Evolutionary conservation across 768 basidiomycete species (phyloP).

Genomic region (Phylloporus sp.): DNA sequence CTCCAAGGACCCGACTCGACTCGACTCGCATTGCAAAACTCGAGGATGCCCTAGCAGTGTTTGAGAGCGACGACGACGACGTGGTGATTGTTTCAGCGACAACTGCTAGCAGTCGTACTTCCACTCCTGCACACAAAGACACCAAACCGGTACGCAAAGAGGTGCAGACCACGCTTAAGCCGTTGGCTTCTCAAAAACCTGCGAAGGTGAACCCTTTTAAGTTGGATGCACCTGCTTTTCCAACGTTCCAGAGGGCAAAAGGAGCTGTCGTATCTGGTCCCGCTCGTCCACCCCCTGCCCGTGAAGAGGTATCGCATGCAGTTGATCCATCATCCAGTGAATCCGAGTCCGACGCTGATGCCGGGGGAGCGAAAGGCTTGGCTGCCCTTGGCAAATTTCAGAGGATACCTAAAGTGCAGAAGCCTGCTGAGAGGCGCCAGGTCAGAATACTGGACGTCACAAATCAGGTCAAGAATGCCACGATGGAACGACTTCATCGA

Average conservation of each 20-base stretch:
- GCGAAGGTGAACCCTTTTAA: slow-evolving; percentile 28
- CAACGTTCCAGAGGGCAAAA: slow-evolving; percentile 40
- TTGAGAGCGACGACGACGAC: slow-evolving; percentile 59
- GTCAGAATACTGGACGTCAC: slow-evolving; percentile 60
- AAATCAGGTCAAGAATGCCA: slow-evolving; percentile 36
- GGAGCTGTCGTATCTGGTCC: slow-evolving; percentile 27
- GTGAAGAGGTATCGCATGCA: slow-evolving; percentile 1
- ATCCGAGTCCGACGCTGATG: slow-evolving; percentile 44
- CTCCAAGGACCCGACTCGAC: slow-evolving; percentile 48
- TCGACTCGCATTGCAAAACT: slow-evolving; percentile 57
- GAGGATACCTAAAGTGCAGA: slow-evolving; percentile 55
- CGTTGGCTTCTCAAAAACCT: slow-evolving; percentile 10
- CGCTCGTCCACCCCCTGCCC: slow-evolving; percentile 28
- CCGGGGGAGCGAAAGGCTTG: slow-evolving; percentile 39
- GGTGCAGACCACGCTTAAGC: slow-evolving; percentile 19
- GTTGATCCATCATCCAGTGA: slow-evolving; percentile 39
- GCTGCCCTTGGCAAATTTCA: slow-evolving; percentile 55
- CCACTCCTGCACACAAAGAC: slow-evolving; percentile 8
- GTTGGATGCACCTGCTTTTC: slow-evolving; percentile 35
- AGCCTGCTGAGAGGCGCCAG: slow-evolving; percentile 53
- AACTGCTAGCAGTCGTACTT: slow-evolving; percentile 11
- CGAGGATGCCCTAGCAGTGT: slow-evolving; percentile 59
- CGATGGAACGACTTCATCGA: slow-evolving; percentile 47
- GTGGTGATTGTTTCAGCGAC: slow-evolving; percentile 49
- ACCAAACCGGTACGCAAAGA: slow-evolving; percentile 17